Evolutionary conservation across 176 grass and related monocot genomes (phyloP), one percentile per base, ranked within the genome.

Genomic region (Otatea glauca): DNA sequence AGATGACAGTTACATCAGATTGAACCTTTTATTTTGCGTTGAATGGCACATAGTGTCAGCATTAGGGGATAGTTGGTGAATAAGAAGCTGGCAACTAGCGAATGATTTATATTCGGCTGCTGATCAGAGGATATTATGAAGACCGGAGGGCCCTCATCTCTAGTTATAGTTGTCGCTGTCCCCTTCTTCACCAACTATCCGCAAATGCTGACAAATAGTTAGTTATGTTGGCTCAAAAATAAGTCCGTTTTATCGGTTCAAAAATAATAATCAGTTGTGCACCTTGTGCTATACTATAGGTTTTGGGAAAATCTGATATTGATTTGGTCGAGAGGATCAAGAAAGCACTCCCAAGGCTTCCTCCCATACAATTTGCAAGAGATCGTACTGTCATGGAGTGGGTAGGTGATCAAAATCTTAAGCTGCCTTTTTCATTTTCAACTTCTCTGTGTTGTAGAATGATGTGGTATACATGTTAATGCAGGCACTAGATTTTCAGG

Each of bases 351-450:
- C 73, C 72, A 72, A 88, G 75, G 77, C 88, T 97, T 65, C 92
- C 86, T 69, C 88, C 92, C 39, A 82, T 78, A 88, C 82, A 41
- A 69, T 6, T 97, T 87, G 77, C 83, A 63, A 84, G 83, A 86
- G 94, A 97, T 61, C 68, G 81, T 38, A 91, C 94, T 65, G 65
- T 97, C 61, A 89, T 94, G 92, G 94, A 97, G 71, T 97, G 94
- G 94, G 94, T 90, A 86, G 91, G 67, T 75, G 61, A 60, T 71
- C 29, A 32, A 41, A 18, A 44, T 58, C 39, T 41, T 41, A 41
- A 41, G 39, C 39, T 41, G 39, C 39, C 39, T 41, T 41, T 41
- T 41, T 41, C 39, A 41, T 41, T 41, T 41, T 41, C 39, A 41
- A 6, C 39, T 83, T 63, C 10, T 68, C 20, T 64, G 35, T 65